phyloP scores from a whole-genome alignment of 2,329 filamentous ascomycete species.

The Dothidotthia symphoricarpi region DNA sequence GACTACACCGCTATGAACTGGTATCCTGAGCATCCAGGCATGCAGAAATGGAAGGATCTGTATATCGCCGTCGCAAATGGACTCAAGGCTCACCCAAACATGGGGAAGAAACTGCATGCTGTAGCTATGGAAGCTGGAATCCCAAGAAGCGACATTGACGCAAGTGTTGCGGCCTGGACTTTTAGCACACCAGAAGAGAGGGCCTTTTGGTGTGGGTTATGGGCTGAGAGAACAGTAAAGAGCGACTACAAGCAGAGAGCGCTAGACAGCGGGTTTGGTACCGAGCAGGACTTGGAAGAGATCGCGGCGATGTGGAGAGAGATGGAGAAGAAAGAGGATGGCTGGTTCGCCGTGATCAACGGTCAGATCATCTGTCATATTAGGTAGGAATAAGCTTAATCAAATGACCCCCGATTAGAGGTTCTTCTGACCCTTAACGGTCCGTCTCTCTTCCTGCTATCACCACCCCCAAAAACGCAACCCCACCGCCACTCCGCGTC shows the following conservation, averaged over 20 bases:
- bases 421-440: no score
- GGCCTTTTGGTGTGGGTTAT: slow-evolving; percentile 43
- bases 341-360: slow-evolving; percentile 44
- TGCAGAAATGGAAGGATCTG: slow-evolving; percentile 39
- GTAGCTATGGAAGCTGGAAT: slow-evolving; percentile 44
- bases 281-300: slow-evolving; percentile 41
- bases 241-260: slow-evolving; percentile 40
- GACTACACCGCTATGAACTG: slow-evolving; percentile 39
- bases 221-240: slow-evolving; percentile 39
- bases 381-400: slow-evolving; percentile 8
- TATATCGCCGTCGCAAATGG: slow-evolving; percentile 35
- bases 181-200: slow-evolving; percentile 43
- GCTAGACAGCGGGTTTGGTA: slow-evolving; percentile 40
- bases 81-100: slow-evolving; percentile 35
- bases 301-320: slow-evolving; percentile 43
- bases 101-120: slow-evolving; percentile 38
- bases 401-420: not conserved
- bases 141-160: slow-evolving; percentile 39
- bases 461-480: slow-evolving; percentile 2
- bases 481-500: slow-evolving; percentile 2
- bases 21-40: slow-evolving; percentile 38
- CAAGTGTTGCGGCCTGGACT: slow-evolving; percentile 44
- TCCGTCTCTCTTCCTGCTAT: not conserved
- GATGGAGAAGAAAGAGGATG: slow-evolving; percentile 45
- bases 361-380: slow-evolving; percentile 44